Conservation (phyloP, 495 filamentous ascomycete genomes). For the Penicillium longicatenatum region DNA sequence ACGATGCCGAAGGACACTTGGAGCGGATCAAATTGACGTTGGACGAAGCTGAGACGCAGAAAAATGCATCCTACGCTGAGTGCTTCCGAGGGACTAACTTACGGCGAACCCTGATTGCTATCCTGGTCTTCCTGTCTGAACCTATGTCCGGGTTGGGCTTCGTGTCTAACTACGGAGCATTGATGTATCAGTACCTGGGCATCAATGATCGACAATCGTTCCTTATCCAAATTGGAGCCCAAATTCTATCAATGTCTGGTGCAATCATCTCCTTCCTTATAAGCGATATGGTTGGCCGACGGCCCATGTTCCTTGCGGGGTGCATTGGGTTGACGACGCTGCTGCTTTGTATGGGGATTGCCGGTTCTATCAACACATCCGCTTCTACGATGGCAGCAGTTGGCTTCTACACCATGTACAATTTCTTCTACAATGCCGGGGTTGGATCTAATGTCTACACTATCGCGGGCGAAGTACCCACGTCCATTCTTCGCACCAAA, state of each 20-base stretch:
- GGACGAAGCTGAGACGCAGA: conserved; percentile 5
- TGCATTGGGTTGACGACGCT: conserved; percentile 4
- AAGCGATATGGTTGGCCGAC: conserved; percentile 3
- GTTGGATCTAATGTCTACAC: conserved; percentile 12
- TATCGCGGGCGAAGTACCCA: conserved; percentile 9
- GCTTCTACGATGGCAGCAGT: conserved; percentile 4
- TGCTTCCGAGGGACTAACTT: conserved; percentile 12
- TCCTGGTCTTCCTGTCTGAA: conserved; percentile 3
- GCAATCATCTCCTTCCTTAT: conserved; percentile 4
- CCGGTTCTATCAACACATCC: conserved; percentile 1
- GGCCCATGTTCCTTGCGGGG: conserved; percentile 5
- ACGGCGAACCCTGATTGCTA: conserved; percentile 5
- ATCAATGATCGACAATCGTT: conserved; percentile 7
- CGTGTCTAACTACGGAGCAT: conserved; percentile 5
- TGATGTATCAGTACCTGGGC: conserved; percentile 11
- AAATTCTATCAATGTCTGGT: conserved; percentile 10
- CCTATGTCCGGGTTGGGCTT: conserved; percentile 8
- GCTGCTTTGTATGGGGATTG: conserved; percentile 9
- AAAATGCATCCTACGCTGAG: neutral
- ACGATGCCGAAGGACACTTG: conserved; percentile 9
- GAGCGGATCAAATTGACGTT: conserved; percentile 6
- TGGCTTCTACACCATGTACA: conserved; percentile 14
- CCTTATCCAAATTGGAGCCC: conserved; percentile 7
- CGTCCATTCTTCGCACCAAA: conserved; percentile 1
- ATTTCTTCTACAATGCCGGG: conserved; percentile 8